Evolutionary conservation across 2,329 filamentous ascomycete species (phyloP), one percentile per base, ranked within the genome.

Genomic region (Claviceps sp.): DNA sequence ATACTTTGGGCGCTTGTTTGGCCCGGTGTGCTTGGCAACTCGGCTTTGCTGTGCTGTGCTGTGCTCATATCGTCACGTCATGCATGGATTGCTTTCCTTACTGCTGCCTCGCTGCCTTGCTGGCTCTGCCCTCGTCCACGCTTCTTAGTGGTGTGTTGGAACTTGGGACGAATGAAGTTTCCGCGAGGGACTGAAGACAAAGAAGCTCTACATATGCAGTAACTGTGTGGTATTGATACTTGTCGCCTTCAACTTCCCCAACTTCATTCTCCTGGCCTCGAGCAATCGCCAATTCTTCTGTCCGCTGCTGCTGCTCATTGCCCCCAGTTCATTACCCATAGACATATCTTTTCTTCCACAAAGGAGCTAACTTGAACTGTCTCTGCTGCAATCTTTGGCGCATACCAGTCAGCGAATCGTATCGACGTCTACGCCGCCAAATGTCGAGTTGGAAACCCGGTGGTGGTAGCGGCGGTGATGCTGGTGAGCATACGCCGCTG

Each of bases 401-500:
- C 34, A 1, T 42, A 8, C 38, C 43, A 57, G 54, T 47, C 47
- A 55, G 47, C 46, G 51, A 53, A 49, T 55, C 53, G 30, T 50
- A 38, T 24, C 50, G 50, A 52, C 37, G 43, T 45, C 44, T 53
- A 14, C 48, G 57, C 55, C 60, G 61, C 60, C 63, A 63, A 51
- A 59, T 60, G 55, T 69, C 70, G 62, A 65, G 60, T 52, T 56
- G 52, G 59, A 65, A 62, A 54, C 48, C 56, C 44, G 55, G 57
- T 22, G 57, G 57, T 51, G 49, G 52, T 50, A 59, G 62, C 56
- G 57, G 62, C 22, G 57, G 57, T 50, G 48, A 52, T 50, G 59
- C 62, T 56, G 58, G 62, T 58, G 71, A 76, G 64, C 62, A 59
- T 45, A 68, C 71, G 55, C 71, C 72, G 50, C 65, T 76, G 52